These are phyloP conservation scores for sorghum (Sorghum bicolor) DNA, from an alignment of 176 grass and related monocot species.

Conservation along the genomic window Sorghum_bicolor_NCBIv3 NC_012872.2:71936001-71936500, in stretches of 20 bases:
- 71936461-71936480: too few relatives aligned
- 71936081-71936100: slow-evolving; percentile 39
- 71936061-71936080: slow-evolving; percentile 89
- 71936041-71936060: slow-evolving; percentile 74
- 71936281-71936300: neutral
- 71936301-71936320: neutral
- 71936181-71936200: slow-evolving; percentile 96
- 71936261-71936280: slow-evolving; percentile 6
- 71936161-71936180: slow-evolving; percentile 45
- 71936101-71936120: neutral
- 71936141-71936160: neutral
- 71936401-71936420: neutral
- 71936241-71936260: slow-evolving; percentile 62
- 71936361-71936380: neutral
- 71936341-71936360: neutral
- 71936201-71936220: slow-evolving; percentile 98
- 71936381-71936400: neutral
- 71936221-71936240: slow-evolving; percentile 99
- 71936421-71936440: neutral
- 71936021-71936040: slow-evolving; percentile 72
- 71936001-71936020: slow-evolving; percentile 49
- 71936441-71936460: neutral
- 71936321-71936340: neutral
- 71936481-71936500: too few relatives aligned
- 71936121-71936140: neutral